phyloP scores from a whole-genome alignment of 2,329 filamentous ascomycete genomes.

The Corynespora cassiicola region DNA sequence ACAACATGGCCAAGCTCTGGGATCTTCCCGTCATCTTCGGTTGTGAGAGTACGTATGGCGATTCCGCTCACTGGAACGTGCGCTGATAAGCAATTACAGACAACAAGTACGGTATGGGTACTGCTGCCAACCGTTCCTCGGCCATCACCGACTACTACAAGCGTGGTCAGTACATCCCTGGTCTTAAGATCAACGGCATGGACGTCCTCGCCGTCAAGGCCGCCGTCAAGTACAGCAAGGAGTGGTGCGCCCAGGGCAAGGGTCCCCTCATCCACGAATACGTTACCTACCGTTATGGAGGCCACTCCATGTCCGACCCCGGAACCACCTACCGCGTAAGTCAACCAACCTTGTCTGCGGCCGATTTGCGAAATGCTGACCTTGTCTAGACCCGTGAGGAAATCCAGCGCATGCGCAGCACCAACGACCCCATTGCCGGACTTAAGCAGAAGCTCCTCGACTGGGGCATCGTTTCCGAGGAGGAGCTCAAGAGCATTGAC shows the following conservation, averaged over 20 bases:
- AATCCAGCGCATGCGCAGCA: constrained; percentile 99
- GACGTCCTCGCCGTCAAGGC: constrained; percentile 98
- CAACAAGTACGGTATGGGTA: constrained; percentile 99
- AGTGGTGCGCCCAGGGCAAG: constrained; percentile 82
- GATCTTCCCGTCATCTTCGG: constrained; percentile 94
- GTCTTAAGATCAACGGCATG: constrained; percentile 99
- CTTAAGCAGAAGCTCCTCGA: constrained; percentile 98
- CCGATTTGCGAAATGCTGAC: constrained; percentile 18
- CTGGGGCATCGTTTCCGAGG: constrained; percentile 89
- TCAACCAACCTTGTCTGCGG: neutral
- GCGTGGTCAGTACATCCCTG: constrained; percentile 99
- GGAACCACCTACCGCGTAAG: constrained; percentile 90
- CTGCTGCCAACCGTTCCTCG: constrained; percentile 89
- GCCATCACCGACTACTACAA: constrained; percentile 99
- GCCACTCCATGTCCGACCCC: constrained; percentile 99
- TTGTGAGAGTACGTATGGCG: constrained; percentile 83
- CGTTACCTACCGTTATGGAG: constrained; percentile 98
- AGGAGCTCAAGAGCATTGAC: constrained; percentile 95
- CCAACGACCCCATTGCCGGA: constrained; percentile 96
- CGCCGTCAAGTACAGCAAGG: constrained; percentile 90
- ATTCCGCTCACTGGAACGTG: neutral
- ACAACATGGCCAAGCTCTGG: constrained; percentile 99
- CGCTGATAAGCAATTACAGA: constrained; percentile 61
- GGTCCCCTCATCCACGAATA: constrained; percentile 97
- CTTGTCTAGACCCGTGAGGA: constrained; percentile 82